Percentiles rank a stretch among this genome's conserved stretches.
These are phyloP conservation scores for Rosa multiflora DNA, from an alignment of 306 rosid species.

Conservation along the genomic window DNA sequence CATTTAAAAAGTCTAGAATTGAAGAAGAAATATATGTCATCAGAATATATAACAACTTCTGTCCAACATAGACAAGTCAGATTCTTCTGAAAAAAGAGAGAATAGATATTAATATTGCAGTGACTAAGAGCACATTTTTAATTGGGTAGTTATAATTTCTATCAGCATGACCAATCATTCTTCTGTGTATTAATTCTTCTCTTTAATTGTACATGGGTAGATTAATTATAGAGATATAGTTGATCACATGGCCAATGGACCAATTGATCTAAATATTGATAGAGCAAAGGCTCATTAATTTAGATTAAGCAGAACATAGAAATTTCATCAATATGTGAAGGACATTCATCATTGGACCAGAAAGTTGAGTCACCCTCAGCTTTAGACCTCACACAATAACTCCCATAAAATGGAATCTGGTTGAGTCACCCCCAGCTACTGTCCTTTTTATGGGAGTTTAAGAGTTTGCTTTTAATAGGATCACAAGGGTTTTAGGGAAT, in stretches of 20 bases:
- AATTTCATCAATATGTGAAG: not conserved
- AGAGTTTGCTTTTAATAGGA: not conserved
- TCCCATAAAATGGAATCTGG: no score
- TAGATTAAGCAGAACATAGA: not conserved
- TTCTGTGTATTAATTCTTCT: not conserved
- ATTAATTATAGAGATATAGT: not conserved
- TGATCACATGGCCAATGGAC: conserved; percentile 12
- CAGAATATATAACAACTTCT: not conserved
- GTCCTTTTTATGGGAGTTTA: not conserved
- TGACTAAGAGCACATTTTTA: not conserved
- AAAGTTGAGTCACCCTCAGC: not conserved
- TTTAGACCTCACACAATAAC: not conserved
- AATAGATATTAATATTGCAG: not conserved
- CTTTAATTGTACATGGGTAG: not conserved
- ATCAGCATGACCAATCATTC: conserved; percentile 2
- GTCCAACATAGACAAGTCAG: conserved; percentile 1
- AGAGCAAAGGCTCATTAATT: not conserved
- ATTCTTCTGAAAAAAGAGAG: not conserved
- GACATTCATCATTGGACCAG: not conserved
- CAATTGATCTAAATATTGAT: not conserved
- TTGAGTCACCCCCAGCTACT: not conserved
- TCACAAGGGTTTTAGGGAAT: not conserved
- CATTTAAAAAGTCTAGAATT: not conserved
- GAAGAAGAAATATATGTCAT: conserved; percentile 2
- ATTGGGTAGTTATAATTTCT: not conserved